Conservation (phyloP, 352 stramenopile genomes). For the Pythium insidiosum region DNA sequence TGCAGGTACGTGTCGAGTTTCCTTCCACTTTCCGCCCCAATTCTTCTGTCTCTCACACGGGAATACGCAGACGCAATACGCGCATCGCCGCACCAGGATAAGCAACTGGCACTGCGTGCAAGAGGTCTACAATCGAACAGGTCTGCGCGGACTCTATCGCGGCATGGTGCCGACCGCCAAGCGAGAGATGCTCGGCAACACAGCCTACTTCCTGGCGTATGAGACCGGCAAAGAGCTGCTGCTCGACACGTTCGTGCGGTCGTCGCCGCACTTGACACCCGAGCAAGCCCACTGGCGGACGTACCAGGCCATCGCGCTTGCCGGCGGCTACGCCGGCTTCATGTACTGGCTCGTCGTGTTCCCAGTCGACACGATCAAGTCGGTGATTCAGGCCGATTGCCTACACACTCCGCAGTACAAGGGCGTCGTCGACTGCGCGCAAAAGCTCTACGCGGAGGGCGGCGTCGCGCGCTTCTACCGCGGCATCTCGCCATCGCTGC, state of each 20-base stretch:
- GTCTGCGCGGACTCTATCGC: slow-evolving; percentile 66
- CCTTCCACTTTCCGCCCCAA: not conserved
- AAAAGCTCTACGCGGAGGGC: slow-evolving; percentile 62
- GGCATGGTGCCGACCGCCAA: slow-evolving; percentile 51
- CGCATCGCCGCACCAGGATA: slow-evolving; percentile 36
- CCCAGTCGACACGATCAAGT: slow-evolving; percentile 79
- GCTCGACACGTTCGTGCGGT: slow-evolving; percentile 43
- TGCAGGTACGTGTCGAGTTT: slow-evolving; percentile 17
- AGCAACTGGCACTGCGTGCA: slow-evolving; percentile 70
- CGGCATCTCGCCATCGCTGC: slow-evolving; percentile 66
- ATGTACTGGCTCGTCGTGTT: slow-evolving; percentile 83
- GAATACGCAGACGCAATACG: slow-evolving; percentile 37
- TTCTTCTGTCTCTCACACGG: not conserved
- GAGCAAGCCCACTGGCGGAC: slow-evolving; percentile 52
- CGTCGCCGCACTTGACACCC: slow-evolving; percentile 23
- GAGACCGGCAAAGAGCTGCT: slow-evolving; percentile 61
- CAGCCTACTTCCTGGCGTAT: slow-evolving; percentile 80
- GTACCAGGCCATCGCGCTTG: slow-evolving; percentile 66
- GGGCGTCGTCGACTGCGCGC: slow-evolving; percentile 58
- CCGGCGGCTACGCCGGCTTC: slow-evolving; percentile 69
- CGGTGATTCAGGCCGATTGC: slow-evolving; percentile 69
- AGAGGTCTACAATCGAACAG: slow-evolving; percentile 52
- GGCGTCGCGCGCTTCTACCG: slow-evolving; percentile 63
- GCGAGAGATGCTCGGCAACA: slow-evolving; percentile 82
- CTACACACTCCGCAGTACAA: slow-evolving; percentile 64